Conservation (phyloP, 768 basidiomycete genomes). For the Suillus spraguei region DNA sequence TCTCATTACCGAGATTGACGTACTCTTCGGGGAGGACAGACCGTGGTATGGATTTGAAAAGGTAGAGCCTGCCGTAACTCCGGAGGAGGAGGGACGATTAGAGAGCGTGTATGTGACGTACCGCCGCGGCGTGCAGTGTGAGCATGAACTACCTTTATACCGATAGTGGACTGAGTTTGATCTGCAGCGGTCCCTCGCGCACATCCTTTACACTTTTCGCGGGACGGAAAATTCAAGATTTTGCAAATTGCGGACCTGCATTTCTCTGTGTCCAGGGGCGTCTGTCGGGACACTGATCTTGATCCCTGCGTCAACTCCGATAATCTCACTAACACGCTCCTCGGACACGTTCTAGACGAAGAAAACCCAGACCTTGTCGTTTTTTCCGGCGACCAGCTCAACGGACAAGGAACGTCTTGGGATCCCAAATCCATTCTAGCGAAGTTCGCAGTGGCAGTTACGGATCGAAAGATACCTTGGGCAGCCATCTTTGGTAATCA, state of each 20-base stretch:
- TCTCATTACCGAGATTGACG: constrained; percentile 90
- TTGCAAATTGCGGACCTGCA: constrained; percentile 94
- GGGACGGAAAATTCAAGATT: constrained; percentile 84
- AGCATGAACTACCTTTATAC: constrained; percentile 25
- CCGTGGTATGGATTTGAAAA: constrained; percentile 89
- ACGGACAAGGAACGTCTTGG: constrained; percentile 90
- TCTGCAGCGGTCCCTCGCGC: constrained; percentile 65
- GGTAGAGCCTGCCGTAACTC: constrained; percentile 60
- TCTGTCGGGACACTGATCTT: constrained; percentile 71
- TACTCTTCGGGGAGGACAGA: constrained; percentile 81
- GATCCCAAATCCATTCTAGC: constrained; percentile 86
- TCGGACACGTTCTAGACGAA: constrained; percentile 68
- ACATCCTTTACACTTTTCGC: constrained; percentile 80
- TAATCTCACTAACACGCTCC: constrained; percentile 72
- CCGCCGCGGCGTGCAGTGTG: constrained; percentile 75
- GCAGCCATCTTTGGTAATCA: constrained; percentile 95
- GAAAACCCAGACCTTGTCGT: constrained; percentile 93
- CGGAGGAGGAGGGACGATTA: constrained; percentile 38
- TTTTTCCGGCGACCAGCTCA: constrained; percentile 92
- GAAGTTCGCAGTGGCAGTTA: constrained; percentile 50
- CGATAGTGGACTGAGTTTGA: constrained; percentile 11
- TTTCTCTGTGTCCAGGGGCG: constrained; percentile 79
- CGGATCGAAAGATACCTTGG: constrained; percentile 83
- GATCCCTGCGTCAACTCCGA: constrained; percentile 66
- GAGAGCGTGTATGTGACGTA: constrained; percentile 67